Evolutionary conservation across 2,329 filamentous ascomycete genomes (phyloP).

Genomic region (Aspergillus intermedius): DNA sequence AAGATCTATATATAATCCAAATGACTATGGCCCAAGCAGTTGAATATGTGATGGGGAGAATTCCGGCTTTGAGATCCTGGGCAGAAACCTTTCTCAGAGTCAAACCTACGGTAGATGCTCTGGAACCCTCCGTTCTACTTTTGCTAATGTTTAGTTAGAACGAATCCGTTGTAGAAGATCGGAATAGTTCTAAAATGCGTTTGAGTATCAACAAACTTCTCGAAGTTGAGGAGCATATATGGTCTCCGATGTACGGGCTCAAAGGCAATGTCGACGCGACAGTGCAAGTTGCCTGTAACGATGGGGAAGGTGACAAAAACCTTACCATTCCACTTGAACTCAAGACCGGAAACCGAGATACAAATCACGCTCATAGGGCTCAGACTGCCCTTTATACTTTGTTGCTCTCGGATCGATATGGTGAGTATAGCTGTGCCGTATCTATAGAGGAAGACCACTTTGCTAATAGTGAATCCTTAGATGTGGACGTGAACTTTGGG

Average conservation of each 20-base stretch:
- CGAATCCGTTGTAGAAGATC: constrained; percentile 69
- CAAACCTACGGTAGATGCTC: constrained; percentile 55
- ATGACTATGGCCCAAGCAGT: constrained; percentile 65
- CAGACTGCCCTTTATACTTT: constrained; percentile 94
- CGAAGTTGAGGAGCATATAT: constrained; percentile 95
- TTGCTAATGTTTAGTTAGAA: constrained; percentile 39
- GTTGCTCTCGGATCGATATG: constrained; percentile 84
- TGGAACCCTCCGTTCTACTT: neutral
- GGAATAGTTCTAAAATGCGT: constrained; percentile 66
- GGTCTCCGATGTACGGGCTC: constrained; percentile 94
- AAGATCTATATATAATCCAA: constrained; percentile 83
- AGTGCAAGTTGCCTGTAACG: constrained; percentile 75
- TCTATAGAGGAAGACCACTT: neutral
- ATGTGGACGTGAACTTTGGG: constrained; percentile 83
- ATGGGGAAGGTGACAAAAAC: constrained; percentile 58
- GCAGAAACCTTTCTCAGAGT: constrained; percentile 71
- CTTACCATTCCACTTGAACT: constrained; percentile 90
- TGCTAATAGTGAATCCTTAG: constrained; percentile 33
- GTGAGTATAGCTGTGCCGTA: constrained; percentile 30
- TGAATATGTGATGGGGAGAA: constrained; percentile 75
- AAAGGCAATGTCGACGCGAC: constrained; percentile 98
- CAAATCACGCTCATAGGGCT: constrained; percentile 75
- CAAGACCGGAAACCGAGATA: constrained; percentile 80
- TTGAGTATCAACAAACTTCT: constrained; percentile 90
- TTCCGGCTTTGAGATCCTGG: constrained; percentile 76